Conservation (phyloP, 495 filamentous ascomycete species). For the Aspergillus affinis region DNA sequence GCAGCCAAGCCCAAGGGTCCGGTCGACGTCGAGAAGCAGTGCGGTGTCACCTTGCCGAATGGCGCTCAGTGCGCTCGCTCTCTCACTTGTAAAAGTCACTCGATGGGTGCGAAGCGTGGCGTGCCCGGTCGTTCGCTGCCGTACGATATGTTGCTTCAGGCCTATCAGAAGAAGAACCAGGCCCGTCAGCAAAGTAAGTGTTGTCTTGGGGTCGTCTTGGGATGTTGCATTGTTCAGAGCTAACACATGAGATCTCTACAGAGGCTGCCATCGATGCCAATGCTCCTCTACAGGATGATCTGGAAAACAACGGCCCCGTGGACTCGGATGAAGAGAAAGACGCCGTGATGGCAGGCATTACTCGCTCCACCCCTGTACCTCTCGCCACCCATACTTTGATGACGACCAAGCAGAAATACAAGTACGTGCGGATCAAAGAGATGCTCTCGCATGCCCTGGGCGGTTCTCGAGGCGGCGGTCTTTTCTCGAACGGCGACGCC, state of each 20-base stretch:
- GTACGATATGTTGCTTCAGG: conserved; percentile 89
- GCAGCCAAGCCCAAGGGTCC: conserved; percentile 87
- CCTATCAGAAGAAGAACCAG: conserved; percentile 99
- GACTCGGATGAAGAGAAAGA: conserved; percentile 94
- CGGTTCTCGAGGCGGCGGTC: conserved; percentile 41
- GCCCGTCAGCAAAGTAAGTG: conserved; percentile 90
- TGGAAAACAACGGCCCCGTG: conserved; percentile 70
- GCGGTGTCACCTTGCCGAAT: conserved; percentile 81
- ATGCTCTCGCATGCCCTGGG: conserved; percentile 76
- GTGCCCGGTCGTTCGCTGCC: conserved; percentile 89
- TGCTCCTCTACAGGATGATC: conserved; percentile 83
- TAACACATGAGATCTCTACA: conserved; percentile 32
- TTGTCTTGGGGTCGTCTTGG: conserved; percentile 2
- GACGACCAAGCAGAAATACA: conserved; percentile 70
- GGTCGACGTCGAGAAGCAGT: conserved; percentile 96
- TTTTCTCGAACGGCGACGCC: conserved; percentile 47
- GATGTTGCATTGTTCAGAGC: conserved; percentile 3
- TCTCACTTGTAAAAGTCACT: conserved; percentile 94
- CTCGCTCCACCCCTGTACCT: conserved; percentile 71
- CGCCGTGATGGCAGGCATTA: conserved; percentile 79
- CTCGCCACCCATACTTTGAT: conserved; percentile 64
- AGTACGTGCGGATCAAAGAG: conserved; percentile 82
- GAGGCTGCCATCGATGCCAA: conserved; percentile 92
- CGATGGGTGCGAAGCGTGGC: conserved; percentile 91
- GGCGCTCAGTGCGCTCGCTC: conserved; percentile 88